phyloP scores from a whole-genome alignment of 2,329 filamentous ascomycete genomes.

The Fusarium tuaranense region DNA sequence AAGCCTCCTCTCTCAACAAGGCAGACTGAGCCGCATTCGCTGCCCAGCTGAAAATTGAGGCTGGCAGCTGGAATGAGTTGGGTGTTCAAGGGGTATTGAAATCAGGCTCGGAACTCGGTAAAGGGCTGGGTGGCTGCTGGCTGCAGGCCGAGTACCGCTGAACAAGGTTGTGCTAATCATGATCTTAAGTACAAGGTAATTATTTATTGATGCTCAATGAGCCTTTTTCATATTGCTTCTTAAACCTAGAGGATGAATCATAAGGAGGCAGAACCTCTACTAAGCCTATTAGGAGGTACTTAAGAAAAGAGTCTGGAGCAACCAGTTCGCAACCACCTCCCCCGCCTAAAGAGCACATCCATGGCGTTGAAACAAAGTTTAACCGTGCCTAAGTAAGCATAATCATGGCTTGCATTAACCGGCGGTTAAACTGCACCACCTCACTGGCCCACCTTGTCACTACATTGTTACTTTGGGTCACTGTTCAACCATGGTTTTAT shows the following conservation, averaged over 20 bases:
- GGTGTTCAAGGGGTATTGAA: neutral
- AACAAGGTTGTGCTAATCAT: neutral
- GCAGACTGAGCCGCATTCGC: no score
- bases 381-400: neutral
- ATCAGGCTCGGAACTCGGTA: neutral
- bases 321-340: neutral
- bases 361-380: neutral
- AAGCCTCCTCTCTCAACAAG: no score
- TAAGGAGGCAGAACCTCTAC: no score
- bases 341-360: no score
- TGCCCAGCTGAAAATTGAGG: no score
- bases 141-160: neutral
- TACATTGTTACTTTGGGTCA: no score
- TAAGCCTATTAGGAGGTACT: neutral
- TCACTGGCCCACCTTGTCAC: neutral
- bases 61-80: no score
- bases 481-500: neutral
- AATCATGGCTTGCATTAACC: neutral
- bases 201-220: no score
- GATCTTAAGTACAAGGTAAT: neutral
- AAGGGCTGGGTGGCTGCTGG: neutral
- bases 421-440: neutral
- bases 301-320: neutral
- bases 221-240: no score
- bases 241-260: no score